A percentile compares a stretch with the other conserved stretches of the same genome.
Conservation (phyloP, 208 protist species). For the Acanthamoeba royreba region DNA sequence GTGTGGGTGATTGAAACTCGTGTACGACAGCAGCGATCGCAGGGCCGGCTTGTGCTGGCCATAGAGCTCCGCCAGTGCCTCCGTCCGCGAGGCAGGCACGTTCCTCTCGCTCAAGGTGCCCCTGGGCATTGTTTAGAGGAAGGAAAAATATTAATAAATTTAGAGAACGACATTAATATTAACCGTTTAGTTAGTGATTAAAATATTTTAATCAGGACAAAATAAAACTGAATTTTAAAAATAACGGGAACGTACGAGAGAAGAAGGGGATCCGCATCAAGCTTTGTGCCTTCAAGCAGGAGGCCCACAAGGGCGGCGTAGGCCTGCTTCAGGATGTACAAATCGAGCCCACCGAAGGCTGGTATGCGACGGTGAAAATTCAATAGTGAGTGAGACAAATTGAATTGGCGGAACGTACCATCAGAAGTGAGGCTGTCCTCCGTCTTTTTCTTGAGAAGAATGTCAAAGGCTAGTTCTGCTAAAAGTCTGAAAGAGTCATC, state of each 20-base stretch:
- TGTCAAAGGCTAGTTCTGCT: not conserved
- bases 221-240: too few relatives aligned
- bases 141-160: not conserved
- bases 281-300: not conserved
- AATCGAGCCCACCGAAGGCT: not conserved
- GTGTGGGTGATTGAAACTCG: conserved; percentile 37
- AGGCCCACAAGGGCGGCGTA: conserved; percentile 21
- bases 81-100: not conserved
- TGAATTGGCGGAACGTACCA: not conserved
- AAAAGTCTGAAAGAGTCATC: not conserved
- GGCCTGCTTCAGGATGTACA: conserved; percentile 31
- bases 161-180: too few relatives aligned
- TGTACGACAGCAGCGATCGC: conserved; percentile 23
- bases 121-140: too few relatives aligned
- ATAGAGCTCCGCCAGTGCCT: not conserved
- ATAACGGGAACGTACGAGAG: not conserved
- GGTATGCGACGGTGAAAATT: not conserved
- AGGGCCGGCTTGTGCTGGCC: conserved; percentile 12
- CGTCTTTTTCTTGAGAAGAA: not conserved
- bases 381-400: not conserved
- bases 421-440: not conserved
- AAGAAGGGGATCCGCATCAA: not conserved
- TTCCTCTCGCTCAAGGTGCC: conserved; percentile 22
- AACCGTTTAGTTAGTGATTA: too few relatives aligned
- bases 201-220: too few relatives aligned